phyloP scores from a whole-genome alignment of 257 asterid species.

The Solanum medicagineum region DNA sequence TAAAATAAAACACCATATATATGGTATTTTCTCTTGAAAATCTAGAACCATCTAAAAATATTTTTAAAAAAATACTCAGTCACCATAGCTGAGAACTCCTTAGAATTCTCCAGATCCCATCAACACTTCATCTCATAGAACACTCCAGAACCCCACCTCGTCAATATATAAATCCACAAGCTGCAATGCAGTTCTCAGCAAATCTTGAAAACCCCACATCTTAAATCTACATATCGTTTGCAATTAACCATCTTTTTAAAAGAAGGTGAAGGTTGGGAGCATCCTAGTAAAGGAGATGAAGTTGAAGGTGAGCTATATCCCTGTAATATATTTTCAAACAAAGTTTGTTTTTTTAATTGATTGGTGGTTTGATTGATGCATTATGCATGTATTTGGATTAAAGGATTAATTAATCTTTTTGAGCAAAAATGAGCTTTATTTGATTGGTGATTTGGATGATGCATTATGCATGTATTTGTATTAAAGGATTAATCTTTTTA shows the following conservation, averaged over 20 bases:
- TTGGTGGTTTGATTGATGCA: not conserved
- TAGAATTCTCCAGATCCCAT: not conserved
- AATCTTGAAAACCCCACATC: not conserved
- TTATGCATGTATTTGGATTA: not conserved
- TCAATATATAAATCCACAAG: not conserved
- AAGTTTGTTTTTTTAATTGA: not conserved
- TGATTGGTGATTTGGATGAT: not conserved
- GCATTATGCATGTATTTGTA: not conserved
- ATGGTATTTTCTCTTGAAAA: not conserved
- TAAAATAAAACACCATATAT: not conserved
- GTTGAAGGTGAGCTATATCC: slow-evolving; percentile 20
- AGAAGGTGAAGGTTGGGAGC: slow-evolving; percentile 38
- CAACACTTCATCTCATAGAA: not conserved
- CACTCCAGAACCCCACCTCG: not conserved
- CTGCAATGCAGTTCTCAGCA: not conserved
- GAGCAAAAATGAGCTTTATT: not conserved
- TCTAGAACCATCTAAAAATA: not conserved
- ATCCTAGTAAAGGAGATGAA: slow-evolving; percentile 30
- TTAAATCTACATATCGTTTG: not conserved
- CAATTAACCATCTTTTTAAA: not conserved
- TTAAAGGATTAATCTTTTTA: not conserved
- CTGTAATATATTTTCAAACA: not conserved
- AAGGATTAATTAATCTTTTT: no score
- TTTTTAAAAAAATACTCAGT: not conserved
- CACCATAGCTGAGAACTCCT: not conserved